Evolutionary conservation across 2,329 filamentous ascomycete species (phyloP).

Genomic region (Periconia sp.): DNA sequence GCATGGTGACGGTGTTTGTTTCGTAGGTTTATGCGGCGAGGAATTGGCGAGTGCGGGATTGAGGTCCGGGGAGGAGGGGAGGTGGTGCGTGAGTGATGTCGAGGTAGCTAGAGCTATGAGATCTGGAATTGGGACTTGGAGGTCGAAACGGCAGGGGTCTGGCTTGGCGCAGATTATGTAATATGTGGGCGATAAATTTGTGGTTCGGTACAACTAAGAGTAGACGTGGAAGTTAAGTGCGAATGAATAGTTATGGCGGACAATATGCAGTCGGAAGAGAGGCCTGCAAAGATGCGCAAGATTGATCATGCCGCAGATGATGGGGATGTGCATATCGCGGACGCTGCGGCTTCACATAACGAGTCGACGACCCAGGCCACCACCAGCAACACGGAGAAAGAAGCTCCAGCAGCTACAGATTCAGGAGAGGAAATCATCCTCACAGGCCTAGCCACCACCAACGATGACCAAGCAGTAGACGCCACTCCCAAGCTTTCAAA

Average conservation of each 20-base stretch:
- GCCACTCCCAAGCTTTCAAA: slow-evolving; percentile 66
- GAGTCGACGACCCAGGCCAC: not conserved
- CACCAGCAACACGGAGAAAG: not conserved
- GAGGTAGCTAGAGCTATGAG: slow-evolving; percentile 8
- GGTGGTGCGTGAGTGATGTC: too few relatives aligned
- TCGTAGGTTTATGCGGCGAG: not conserved
- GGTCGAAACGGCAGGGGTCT: slow-evolving; percentile 19
- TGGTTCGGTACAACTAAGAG: too few relatives aligned
- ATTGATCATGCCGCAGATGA: slow-evolving; percentile 39
- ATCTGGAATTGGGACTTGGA: slow-evolving; percentile 24
- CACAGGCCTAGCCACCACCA: not conserved
- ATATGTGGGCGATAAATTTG: not conserved
- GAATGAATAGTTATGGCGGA: not conserved
- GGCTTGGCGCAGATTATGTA: slow-evolving; percentile 21
- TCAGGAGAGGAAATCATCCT: slow-evolving; percentile 2
- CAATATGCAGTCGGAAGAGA: slow-evolving; percentile 58
- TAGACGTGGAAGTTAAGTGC: too few relatives aligned
- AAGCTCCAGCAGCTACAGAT: not conserved
- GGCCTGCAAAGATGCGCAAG: slow-evolving; percentile 59
- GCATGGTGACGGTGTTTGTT: slow-evolving; percentile 63
- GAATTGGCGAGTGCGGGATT: too few relatives aligned
- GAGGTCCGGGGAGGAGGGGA: too few relatives aligned
- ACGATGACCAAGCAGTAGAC: not conserved
- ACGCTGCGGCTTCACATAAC: not conserved
- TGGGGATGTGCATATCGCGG: not conserved